Base-by-base conservation (phyloP, 1,284 basidiomycete genomes). In the Pseudozyma sp. region DNA sequence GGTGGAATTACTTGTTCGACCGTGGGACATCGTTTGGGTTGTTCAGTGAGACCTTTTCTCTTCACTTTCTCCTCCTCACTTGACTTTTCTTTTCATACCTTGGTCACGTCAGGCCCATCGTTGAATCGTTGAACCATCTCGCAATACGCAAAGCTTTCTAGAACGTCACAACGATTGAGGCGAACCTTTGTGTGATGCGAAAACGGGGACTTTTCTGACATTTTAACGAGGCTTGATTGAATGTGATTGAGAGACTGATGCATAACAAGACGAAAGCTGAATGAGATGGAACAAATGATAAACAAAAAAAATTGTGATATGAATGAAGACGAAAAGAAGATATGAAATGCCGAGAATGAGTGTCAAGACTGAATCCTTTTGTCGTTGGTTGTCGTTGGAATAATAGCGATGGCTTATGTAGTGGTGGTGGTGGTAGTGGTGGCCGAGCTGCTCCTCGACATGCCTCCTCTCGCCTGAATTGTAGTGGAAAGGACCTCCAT, bases 11-110 rank as follows among this genome's bases (percentile, higher is more conserved):
- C 70, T 80, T 45, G 55, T 80, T 5, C 43, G 75, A 25, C 75
- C 78, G 3, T 5, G 13, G 5, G 77, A 79, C 16, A 67, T 80
- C 10, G 71, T 80, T 14, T 80, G 77, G 71, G 71, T 80, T 11
- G 59, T 79, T 49, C 65, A 68, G 14, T 68, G 31, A 49, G 5
- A 9, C 8, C 34, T 11, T 9, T 10, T 8, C 25, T 53, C 6
- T 6, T n/a, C 25, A 3, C 39, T 8, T 13, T 40, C 39, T 12
- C 3, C 12, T 8, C 39, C 11, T 8, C 39, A 4, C 4, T 8
- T 13, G 39, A 4, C 11, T 40, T 8, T 3, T 40, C 4, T 40
- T 39, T 14, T 9, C 38, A 40, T 40, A n/a, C 39, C 11, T 6
- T 31, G 25, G 25, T 6, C 25, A 31, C 25, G 25, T 6, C 25